These are phyloP conservation scores for Echium plantagineum DNA, from an alignment of 257 asterid genomes.

Conservation along the genomic window DNA sequence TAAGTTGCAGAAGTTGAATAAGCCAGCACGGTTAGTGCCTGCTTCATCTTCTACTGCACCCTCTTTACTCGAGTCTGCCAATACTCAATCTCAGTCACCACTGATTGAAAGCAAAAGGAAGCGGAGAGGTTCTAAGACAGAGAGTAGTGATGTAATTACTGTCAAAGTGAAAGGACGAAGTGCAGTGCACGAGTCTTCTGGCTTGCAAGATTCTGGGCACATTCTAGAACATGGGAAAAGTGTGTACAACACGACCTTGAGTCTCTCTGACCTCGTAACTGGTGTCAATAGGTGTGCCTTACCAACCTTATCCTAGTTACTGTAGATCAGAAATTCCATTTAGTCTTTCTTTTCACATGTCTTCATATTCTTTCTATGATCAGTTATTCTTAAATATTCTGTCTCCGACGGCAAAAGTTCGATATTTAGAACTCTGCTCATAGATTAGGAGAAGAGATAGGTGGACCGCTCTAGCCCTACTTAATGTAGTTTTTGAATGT, in stretches of 20 bases:
- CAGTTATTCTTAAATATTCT: no score
- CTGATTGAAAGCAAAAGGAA: slow-evolving; percentile 52
- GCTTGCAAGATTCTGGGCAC: slow-evolving; percentile 90
- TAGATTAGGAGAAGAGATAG: no score
- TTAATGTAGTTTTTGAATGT: no score
- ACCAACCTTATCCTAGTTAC: slow-evolving; percentile 4
- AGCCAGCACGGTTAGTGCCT: slow-evolving; percentile 54
- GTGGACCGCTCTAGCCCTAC: no score
- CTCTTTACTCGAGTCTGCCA: slow-evolving; percentile 32
- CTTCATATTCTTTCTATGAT: not conserved
- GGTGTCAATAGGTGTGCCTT: slow-evolving; percentile 69
- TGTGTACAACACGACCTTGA: slow-evolving; percentile 83
- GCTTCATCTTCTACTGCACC: slow-evolving; percentile 39
- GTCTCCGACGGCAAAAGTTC: no score
- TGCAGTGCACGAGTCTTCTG: slow-evolving; percentile 86
- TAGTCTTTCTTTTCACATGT: not conserved
- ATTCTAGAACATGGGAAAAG: slow-evolving; percentile 77
- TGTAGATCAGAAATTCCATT: not conserved
- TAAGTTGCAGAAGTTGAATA: slow-evolving; percentile 74
- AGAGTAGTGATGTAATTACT: slow-evolving; percentile 45
- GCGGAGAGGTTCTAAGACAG: slow-evolving; percentile 66
- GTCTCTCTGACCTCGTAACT: slow-evolving; percentile 81
- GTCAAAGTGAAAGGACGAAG: slow-evolving; percentile 93
- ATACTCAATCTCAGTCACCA: slow-evolving; percentile 23
- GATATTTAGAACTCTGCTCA: no score